Percentiles rank a stretch among this genome's conserved stretches.
These are phyloP conservation scores for Penicillium hesseltinei DNA, from an alignment of 2,329 filamentous ascomycete species.

Conservation along the genomic window DNA sequence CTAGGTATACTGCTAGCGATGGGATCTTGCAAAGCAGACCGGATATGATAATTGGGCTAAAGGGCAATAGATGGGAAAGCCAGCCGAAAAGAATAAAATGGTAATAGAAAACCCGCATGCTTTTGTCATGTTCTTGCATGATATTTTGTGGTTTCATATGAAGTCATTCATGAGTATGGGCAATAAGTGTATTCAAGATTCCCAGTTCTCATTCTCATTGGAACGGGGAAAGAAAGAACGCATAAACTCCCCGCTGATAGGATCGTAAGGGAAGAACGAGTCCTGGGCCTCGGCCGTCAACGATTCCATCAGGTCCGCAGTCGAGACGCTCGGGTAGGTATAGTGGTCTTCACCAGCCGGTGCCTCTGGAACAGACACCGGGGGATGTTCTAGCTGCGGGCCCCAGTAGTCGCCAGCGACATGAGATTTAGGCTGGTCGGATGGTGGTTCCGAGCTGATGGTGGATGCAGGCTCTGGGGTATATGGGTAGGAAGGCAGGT, in stretches of 20 bases:
- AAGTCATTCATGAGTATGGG: not conserved
- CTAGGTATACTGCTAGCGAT: not conserved
- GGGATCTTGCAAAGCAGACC: not conserved
- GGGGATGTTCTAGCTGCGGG: conserved; percentile 9
- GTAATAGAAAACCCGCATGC: not conserved
- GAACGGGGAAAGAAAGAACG: conserved; percentile 38
- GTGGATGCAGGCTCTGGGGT: conserved; percentile 14
- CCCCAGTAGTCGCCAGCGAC: conserved; percentile 11
- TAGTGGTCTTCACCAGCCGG: conserved; percentile 11
- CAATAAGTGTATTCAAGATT: not conserved
- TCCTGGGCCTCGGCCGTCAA: conserved; percentile 19
- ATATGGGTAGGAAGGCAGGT: conserved; percentile 31
- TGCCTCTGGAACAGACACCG: conserved; percentile 1
- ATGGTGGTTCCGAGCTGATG: not conserved
- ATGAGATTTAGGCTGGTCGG: not conserved
- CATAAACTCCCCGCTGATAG: conserved; percentile 40
- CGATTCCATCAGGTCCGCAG: conserved; percentile 14
- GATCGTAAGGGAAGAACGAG: conserved; percentile 40
- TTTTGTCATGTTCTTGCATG: not conserved
- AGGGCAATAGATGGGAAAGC: not conserved
- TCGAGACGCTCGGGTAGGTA: conserved; percentile 2
- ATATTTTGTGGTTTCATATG: not conserved
- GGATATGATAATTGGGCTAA: not conserved
- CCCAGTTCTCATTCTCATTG: conserved; percentile 29
- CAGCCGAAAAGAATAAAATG: not conserved